Percentiles rank a stretch among this genome's conserved stretches.
phyloP scores from a whole-genome alignment of 129 eudicot species.

The Erigeron canadensis region DNA sequence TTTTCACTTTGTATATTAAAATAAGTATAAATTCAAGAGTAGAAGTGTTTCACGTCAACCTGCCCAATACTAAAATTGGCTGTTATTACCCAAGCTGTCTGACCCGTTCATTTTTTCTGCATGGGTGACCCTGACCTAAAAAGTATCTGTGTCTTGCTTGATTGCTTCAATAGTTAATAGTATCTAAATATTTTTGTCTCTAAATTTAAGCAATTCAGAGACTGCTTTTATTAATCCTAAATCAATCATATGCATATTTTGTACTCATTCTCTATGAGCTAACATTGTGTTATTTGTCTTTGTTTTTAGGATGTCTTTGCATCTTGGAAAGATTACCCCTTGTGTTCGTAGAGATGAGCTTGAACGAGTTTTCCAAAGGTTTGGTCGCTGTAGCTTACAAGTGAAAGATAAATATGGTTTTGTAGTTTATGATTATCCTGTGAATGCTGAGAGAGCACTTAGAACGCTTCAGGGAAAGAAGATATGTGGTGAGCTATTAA shows the following conservation, averaged over 20 bases:
- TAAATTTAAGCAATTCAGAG: neutral
- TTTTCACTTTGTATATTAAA: too few relatives aligned
- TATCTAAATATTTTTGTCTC: neutral
- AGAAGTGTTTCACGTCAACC: too few relatives aligned
- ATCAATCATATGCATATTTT: neutral
- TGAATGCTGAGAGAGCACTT: conserved; percentile 5
- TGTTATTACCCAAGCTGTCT: neutral
- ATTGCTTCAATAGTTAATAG: neutral
- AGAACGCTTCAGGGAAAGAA: neutral
- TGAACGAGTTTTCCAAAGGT: neutral
- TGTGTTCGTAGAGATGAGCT: neutral
- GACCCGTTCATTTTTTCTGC: neutral
- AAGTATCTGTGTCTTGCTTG: neutral
- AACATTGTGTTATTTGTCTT: neutral
- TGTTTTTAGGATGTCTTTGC: neutral
- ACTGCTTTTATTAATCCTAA: too few relatives aligned
- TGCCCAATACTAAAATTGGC: neutral
- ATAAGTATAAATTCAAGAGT: too few relatives aligned
- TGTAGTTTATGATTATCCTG: neutral
- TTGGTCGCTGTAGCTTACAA: neutral
- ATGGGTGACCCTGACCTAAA: neutral
- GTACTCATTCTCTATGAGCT: neutral
- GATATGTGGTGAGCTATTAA: neutral
- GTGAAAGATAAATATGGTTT: neutral
- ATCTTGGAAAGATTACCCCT: neutral